A percentile compares a stretch with the other conserved stretches of the same genome.
phyloP scores from a whole-genome alignment of 2,329 filamentous ascomycete species.

The Chaetomiaceae sp. region DNA sequence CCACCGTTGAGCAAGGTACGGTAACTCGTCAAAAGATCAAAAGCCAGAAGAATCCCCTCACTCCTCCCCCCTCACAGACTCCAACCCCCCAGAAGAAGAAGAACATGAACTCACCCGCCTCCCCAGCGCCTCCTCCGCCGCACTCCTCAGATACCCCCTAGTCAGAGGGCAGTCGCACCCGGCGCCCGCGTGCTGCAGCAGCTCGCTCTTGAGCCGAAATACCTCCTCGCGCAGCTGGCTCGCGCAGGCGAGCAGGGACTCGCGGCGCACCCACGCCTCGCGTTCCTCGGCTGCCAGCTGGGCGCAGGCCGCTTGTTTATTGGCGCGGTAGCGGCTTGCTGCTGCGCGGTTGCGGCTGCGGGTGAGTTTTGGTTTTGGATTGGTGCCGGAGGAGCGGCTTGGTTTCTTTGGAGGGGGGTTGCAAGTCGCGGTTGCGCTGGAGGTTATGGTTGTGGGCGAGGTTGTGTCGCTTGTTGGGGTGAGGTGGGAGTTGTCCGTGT shows the following conservation, averaged over 20 bases:
- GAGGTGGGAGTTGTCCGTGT: no score
- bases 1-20: no score
- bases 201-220: slow-evolving; percentile 29
- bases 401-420: no score
- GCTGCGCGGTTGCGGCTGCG: slow-evolving; percentile 28
- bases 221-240: slow-evolving; percentile 29
- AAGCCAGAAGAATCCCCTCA: no score
- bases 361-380: not conserved
- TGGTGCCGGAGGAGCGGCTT: not conserved
- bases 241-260: slow-evolving; percentile 22
- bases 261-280: slow-evolving; percentile 16
- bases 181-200: slow-evolving; percentile 28
- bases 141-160: slow-evolving; percentile 27
- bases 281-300: slow-evolving; percentile 28
- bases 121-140: slow-evolving; percentile 17
- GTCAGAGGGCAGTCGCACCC: slow-evolving; percentile 29
- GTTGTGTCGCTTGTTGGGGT: no score
- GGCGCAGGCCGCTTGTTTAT: slow-evolving; percentile 27
- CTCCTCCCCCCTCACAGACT: no score
- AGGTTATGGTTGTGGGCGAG: no score
- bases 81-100: no score
- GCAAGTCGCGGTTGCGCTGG: not conserved
- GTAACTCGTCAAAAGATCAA: no score
- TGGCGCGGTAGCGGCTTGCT: slow-evolving; percentile 31
- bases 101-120: no score